Conservation (phyloP, 331 rosid genomes). For the Phaseolus coccineus region DNA sequence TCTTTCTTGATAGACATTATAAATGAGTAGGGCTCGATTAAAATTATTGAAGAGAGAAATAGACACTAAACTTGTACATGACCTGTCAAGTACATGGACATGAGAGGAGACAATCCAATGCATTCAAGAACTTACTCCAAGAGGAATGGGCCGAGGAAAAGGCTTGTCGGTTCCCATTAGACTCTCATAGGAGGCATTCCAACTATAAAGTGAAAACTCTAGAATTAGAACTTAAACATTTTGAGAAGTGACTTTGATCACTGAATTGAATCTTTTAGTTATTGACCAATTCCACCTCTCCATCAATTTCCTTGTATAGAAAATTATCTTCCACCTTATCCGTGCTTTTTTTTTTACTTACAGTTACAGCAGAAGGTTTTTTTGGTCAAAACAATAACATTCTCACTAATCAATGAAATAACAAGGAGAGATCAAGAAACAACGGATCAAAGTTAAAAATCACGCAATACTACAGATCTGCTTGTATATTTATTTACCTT, state of each 20-base stretch:
- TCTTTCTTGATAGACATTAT: not conserved
- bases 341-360: not conserved
- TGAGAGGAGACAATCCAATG: not conserved
- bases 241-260: slow-evolving; percentile 23
- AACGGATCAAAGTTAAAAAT: slow-evolving; percentile 19
- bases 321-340: slow-evolving; percentile 9
- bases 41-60: not conserved
- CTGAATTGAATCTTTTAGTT: slow-evolving; percentile 11
- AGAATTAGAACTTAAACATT: slow-evolving; percentile 30
- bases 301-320: slow-evolving; percentile 7
- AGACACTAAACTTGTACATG: not conserved
- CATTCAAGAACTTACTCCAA: slow-evolving; percentile 65
- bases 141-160: slow-evolving; percentile 69
- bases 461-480: slow-evolving; percentile 13
- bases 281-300: slow-evolving; percentile 5
- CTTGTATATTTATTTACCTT: slow-evolving; percentile 58
- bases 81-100: not conserved
- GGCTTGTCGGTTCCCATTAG: slow-evolving; percentile 72
- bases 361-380: not conserved
- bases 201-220: slow-evolving; percentile 58
- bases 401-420: not conserved
- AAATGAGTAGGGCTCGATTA: not conserved
- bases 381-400: not conserved
- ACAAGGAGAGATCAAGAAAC: slow-evolving; percentile 13
- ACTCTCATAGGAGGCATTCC: slow-evolving; percentile 74